Base-by-base conservation (phyloP, 2,329 filamentous ascomycete genomes). In the Ascocoryne sarcoides region DNA sequence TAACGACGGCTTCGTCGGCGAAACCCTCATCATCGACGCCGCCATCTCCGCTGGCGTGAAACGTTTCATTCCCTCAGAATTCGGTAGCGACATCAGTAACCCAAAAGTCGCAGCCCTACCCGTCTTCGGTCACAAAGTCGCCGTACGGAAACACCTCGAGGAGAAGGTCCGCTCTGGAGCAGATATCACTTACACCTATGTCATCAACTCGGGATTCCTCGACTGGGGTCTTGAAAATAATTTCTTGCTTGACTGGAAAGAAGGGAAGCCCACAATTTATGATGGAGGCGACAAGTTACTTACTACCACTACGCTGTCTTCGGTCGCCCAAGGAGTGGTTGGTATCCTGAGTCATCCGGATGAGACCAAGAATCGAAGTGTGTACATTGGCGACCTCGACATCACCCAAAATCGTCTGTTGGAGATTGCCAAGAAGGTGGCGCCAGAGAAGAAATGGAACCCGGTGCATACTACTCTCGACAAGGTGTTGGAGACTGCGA, bases 1-100 rank as follows among this genome's bases (percentile, higher is more conserved):
- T 17, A 34, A 18, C 2, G 38, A 47, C 5, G 54, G 51, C 1
- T n/a, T 58, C 1, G 62, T 59, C 14, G 61, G 61, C 4, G 76
- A 81, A 54, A 58, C 59, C 10, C 57, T 63, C 14, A 53, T 80
- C 39, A 66, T 79, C 33, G 70, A 81, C 36, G 77, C 76, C 1
- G 67, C 75, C 10, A 65, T 74, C 32, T 68, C 67, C 5, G 44
- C 44, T n/a, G 44, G 44, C 4, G 44, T 46, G 17, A 38, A 43
- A 17, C 34, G 37, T n/a, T 77, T 79, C 61, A 61, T 82, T 19
- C 75, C 76, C 1, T 72, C 72, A 2, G 76, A 82, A 40, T 82
- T 71, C 29, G 64, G 63, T 15, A 58, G 58, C 5, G 55, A 65
- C 55, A 52, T 66, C 61, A 52, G 65, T 51, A 44, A 60, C 48